Conservation (phyloP, 176 grass and related monocot genomes). For the Cymbopogon citratus region DNA sequence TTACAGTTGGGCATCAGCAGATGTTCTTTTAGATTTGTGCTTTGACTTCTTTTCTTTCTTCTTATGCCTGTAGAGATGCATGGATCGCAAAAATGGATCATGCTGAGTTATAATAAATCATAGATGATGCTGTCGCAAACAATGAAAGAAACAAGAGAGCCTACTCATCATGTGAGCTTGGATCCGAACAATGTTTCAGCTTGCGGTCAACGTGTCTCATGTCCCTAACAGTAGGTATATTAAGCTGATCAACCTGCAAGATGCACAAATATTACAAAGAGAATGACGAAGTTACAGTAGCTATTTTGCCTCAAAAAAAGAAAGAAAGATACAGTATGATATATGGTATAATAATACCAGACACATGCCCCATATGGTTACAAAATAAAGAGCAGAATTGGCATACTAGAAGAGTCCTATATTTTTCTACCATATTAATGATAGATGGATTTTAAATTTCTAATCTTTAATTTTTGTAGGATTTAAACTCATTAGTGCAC, state of each 20-base stretch:
- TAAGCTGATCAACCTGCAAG: conserved; percentile 47
- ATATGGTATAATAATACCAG: background rate
- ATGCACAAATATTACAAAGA: conserved; percentile 5
- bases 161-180: conserved; percentile 66
- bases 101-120: background rate
- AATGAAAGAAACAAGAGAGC: background rate
- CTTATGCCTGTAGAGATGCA: conserved; percentile 38
- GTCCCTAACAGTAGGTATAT: conserved; percentile 51
- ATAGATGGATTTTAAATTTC: background rate
- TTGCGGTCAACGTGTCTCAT: conserved; percentile 68
- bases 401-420: background rate
- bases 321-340: too few species aligned
- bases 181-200: conserved; percentile 71
- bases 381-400: conserved; percentile 1
- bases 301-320: too few species aligned
- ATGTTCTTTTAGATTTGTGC: conserved; percentile 69
- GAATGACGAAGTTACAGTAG: background rate
- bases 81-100: background rate
- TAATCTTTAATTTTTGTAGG: background rate
- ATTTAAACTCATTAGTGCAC: background rate
- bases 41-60: conserved; percentile 76
- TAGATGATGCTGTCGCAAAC: background rate
- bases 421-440: background rate
- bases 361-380: background rate
- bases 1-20: conserved; percentile 50